Conservation (phyloP, 1,284 basidiomycete species). For the Leccinum fallax region DNA sequence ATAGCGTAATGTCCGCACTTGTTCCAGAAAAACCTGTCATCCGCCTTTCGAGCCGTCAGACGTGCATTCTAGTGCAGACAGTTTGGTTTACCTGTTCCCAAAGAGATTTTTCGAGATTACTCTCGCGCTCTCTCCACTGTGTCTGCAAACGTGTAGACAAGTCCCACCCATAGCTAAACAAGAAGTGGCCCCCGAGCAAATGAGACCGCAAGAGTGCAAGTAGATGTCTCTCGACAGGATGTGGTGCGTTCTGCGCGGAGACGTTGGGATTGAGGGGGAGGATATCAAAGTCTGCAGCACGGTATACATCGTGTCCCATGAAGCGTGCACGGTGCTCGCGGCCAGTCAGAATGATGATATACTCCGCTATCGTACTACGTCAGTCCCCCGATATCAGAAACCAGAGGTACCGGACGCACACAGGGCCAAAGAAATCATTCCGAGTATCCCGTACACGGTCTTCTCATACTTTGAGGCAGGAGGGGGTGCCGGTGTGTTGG, state of each 20-base stretch:
- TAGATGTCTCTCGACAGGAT: constrained; percentile 88
- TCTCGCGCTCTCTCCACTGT: constrained; percentile 64
- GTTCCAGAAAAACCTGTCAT: constrained; percentile 99
- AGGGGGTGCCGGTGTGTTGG: constrained; percentile 53
- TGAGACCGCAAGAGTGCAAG: constrained; percentile 87
- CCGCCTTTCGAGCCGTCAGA: constrained; percentile 57
- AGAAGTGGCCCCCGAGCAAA: constrained; percentile 77
- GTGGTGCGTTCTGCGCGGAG: constrained; percentile 66
- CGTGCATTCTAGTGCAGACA: constrained; percentile 10
- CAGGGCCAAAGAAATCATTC: constrained; percentile 82
- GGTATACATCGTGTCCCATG: constrained; percentile 85
- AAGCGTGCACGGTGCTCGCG: constrained; percentile 81
- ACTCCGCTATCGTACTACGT: constrained; percentile 69
- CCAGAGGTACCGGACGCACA: constrained; percentile 54
- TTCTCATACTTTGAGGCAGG: constrained; percentile 60
- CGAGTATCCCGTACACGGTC: constrained; percentile 82
- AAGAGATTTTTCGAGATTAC: constrained; percentile 56
- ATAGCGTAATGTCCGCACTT: constrained; percentile 44
- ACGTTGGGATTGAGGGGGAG: constrained; percentile 79
- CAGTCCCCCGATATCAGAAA: constrained; percentile 2
- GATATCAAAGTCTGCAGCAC: constrained; percentile 90
- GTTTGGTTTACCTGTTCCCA: constrained; percentile 70
- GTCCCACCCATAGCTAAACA: constrained; percentile 94
- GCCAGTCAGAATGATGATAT: constrained; percentile 87
- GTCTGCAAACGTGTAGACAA: constrained; percentile 87